Conservation (phyloP, 2,329 filamentous ascomycete genomes). For the Bipolaris victoriae region DNA sequence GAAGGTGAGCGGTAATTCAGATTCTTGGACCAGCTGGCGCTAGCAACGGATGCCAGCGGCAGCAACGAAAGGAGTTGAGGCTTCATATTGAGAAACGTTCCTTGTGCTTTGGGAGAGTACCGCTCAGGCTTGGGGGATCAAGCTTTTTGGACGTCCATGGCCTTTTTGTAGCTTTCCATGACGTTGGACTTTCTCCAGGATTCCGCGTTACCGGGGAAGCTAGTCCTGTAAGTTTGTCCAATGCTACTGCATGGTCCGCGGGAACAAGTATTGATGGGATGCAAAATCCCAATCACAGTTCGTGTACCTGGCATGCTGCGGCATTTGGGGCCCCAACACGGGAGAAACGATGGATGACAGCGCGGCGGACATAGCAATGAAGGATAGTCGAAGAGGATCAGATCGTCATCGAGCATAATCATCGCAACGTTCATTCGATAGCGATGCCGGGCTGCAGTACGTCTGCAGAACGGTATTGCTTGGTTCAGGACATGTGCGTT, state of each 20-base stretch:
- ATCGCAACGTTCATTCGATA: constrained; percentile 12
- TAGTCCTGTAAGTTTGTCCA: constrained; percentile 4
- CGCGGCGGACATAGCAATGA: constrained; percentile 8
- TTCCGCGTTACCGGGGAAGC: constrained; percentile 10
- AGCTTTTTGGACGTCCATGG: constrained; percentile 9
- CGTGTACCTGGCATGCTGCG: constrained; percentile 25
- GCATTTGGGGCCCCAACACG: constrained; percentile 12
- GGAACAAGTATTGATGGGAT: constrained; percentile 15
- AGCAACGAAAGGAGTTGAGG: constrained; percentile 33
- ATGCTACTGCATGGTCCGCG: constrained; percentile 31
- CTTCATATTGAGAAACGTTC: constrained; percentile 30
- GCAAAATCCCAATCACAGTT: constrained; percentile 27
- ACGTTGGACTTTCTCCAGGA: constrained; percentile 7
- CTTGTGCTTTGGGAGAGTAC: not conserved
- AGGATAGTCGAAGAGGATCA: constrained; percentile 8
- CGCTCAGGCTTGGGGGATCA: constrained; percentile 7
- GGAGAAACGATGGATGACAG: constrained; percentile 1
- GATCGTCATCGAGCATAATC: constrained; percentile 17
- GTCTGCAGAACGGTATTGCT: constrained; percentile 2
- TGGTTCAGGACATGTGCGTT: constrained; percentile 15
- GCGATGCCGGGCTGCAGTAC: not conserved
- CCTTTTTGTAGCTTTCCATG: constrained; percentile 30
- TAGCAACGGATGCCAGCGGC: constrained; percentile 22
- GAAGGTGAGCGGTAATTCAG: constrained; percentile 73
- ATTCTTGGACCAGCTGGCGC: constrained; percentile 54